These are phyloP conservation scores for Chytridium lagenaria DNA, from an alignment of 371 early-diverging fungal genomes.

Conservation along the genomic window DNA sequence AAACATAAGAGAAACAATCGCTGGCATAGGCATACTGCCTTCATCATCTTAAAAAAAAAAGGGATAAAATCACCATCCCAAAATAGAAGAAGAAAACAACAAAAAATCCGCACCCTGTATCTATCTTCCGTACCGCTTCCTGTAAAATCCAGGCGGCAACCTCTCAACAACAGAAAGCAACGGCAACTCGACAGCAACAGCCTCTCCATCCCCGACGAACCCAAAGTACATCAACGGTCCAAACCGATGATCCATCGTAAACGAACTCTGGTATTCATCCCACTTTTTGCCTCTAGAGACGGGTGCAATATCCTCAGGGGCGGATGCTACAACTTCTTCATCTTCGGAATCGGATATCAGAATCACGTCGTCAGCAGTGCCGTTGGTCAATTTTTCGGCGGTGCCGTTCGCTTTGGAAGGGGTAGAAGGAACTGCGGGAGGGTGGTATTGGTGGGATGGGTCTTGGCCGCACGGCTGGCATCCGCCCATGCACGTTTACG, in stretches of 20 bases:
- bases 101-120: too few species aligned
- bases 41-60: too few species aligned
- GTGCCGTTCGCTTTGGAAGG: background rate
- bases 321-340: constrained; percentile 4
- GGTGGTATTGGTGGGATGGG: background rate
- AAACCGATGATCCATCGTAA: constrained; percentile 77
- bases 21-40: too few species aligned
- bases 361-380: constrained; percentile 4
- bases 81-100: too few species aligned
- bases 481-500: constrained; percentile 4
- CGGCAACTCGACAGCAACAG: constrained; percentile 87
- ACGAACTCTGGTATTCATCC: constrained; percentile 30
- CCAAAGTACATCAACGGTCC: constrained; percentile 79
- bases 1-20: too few species aligned
- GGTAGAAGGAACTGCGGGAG: background rate
- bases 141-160: constrained; percentile 83
- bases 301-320: background rate
- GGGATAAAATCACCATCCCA: too few species aligned
- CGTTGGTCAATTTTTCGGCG: background rate
- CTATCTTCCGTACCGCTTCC: constrained; percentile 75
- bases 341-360: constrained; percentile 5
- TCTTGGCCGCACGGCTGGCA: too few species aligned
- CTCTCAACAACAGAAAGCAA: constrained; percentile 76
- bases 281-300: background rate
- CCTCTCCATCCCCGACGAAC: constrained; percentile 70